Evolutionary conservation across 306 rosid genomes (phyloP), one percentile per base, ranked within the genome.

Genomic region (Dalbergia oliveri): DNA sequence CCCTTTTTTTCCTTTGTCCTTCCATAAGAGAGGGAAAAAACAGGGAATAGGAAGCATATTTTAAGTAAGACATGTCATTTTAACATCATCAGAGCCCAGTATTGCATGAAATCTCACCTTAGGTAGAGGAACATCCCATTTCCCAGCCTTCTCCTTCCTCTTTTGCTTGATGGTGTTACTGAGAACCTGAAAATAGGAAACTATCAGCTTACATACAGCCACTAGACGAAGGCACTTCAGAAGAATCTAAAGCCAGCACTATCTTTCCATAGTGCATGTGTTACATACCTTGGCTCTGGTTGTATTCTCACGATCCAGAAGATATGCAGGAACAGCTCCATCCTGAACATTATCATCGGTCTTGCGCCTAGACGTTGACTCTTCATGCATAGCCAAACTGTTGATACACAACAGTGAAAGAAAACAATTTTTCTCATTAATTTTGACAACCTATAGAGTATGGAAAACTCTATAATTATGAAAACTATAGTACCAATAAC

Each of bases 91-190:
- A 0, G 6, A 19, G 59, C 21, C 13, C 21, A 76, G 69, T 35
- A 14, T 41, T 44, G 45, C 58, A 60, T 9, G 1, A 18, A 23
- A 15, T 56, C 77, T 82, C 79, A 90, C 98, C 94, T 94, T 92
- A 26, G 98, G 97, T 31, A 94, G 84, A 70, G 98, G 98, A 15
- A 94, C 98, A 84, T 92, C 98, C 97, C 98, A 94, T 82, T 92
- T 94, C 50, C 98, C 98, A 75, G 98, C 97, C 78, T 90, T 94
- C 87, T 94, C 98, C 78, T 94, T 94, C 83, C 97, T 83, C 82
- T 94, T 94, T 84, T 92, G 97, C 97, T 94, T 92, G 69, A 94
- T 80, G 16, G 98, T 92, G 79, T 94, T 92, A 87, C 97, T 94
- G 21, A 94, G 97, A 84, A 90, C 88, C 98, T 94, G 77, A 65